Conservation (phyloP, 257 asterid genomes). For the Nemophila menziesii region DNA sequence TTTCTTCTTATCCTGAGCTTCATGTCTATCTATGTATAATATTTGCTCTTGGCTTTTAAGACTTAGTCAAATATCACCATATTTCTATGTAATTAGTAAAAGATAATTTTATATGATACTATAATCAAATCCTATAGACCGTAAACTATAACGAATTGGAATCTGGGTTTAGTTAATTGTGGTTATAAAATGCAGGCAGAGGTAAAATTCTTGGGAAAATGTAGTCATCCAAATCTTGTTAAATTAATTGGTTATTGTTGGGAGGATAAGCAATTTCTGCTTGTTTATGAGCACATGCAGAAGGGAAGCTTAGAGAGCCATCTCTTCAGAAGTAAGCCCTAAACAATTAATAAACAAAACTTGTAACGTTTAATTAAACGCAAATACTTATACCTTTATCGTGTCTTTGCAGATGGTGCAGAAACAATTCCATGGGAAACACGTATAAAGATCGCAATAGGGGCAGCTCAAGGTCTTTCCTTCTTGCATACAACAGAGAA, state of each 20-base stretch:
- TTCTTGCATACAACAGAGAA: conserved; percentile 56
- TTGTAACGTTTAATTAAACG: not conserved
- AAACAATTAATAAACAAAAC: too few relatives aligned
- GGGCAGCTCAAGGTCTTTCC: conserved; percentile 69
- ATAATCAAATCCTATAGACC: too few relatives aligned
- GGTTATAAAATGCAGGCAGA: conserved; percentile 50
- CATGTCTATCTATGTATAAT: too few relatives aligned
- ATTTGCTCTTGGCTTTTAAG: too few relatives aligned
- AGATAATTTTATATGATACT: too few relatives aligned
- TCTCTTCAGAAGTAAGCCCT: conserved; percentile 61
- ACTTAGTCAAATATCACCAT: too few relatives aligned
- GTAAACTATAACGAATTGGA: too few relatives aligned
- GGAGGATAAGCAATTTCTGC: conserved; percentile 69
- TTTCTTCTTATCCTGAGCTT: too few relatives aligned
- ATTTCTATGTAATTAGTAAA: too few relatives aligned
- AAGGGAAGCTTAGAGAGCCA: conserved; percentile 81
- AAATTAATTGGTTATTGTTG: conserved; percentile 80
- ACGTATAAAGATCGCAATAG: conserved; percentile 60
- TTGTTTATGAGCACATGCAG: conserved; percentile 73
- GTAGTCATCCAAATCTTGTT: conserved; percentile 77
- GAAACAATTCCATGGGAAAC: conserved; percentile 69
- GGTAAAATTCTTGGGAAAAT: conserved; percentile 76
- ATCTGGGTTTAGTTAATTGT: not conserved
- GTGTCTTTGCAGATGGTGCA: conserved; percentile 26
- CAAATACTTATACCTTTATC: not conserved